phyloP scores from a whole-genome alignment of 2,329 filamentous ascomycete species.

The Diaporthe ilicicola region DNA sequence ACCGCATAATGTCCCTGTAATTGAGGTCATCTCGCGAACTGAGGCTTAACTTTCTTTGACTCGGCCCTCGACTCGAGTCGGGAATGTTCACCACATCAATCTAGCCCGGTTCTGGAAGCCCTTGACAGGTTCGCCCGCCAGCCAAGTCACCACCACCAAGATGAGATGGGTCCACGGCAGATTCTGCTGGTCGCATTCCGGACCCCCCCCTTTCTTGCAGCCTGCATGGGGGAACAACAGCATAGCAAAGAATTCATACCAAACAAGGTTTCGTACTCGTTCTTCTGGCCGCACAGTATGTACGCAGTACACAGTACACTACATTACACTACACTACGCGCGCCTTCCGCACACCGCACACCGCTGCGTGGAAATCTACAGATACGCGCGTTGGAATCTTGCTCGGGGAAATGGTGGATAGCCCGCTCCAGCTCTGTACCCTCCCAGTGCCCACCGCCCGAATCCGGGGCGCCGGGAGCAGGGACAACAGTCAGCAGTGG shows the following conservation, averaged over 20 bases:
- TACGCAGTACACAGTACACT: neutral
- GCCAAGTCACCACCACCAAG: neutral
- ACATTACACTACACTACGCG: neutral
- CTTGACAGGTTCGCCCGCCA: neutral
- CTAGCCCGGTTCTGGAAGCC: neutral
- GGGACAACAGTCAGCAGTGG: neutral
- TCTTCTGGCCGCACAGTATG: constrained; percentile 1
- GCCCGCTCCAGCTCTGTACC: neutral
- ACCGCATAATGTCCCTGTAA: constrained; percentile 18
- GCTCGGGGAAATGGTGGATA: neutral
- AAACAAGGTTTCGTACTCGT: constrained; percentile 9
- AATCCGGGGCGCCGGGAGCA: neutral
- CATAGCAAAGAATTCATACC: neutral
- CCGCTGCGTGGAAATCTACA: neutral
- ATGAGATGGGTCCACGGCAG: neutral
- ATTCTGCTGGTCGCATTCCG: neutral
- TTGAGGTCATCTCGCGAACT: constrained; percentile 19
- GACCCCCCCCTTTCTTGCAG: neutral
- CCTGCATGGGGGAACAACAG: neutral
- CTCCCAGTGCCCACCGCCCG: neutral
- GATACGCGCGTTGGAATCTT: constrained; percentile 11
- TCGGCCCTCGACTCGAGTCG: neutral
- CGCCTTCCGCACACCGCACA: neutral
- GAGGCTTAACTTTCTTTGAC: constrained; percentile 20
- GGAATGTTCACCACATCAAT: neutral